phyloP scores from a whole-genome alignment of 345 rosid genomes.

The Moricandia arvensis region DNA sequence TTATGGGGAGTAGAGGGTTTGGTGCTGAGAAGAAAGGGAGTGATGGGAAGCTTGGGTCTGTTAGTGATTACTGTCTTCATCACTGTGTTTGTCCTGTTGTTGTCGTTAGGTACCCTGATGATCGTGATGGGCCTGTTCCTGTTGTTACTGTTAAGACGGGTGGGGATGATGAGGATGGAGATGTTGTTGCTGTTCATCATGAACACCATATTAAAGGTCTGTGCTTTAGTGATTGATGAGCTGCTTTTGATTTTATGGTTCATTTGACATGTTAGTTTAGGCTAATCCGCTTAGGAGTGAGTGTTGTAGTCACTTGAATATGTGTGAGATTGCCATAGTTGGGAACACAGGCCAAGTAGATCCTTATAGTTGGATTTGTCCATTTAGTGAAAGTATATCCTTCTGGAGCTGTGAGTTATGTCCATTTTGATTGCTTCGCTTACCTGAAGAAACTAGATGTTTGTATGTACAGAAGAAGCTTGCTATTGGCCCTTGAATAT shows the following conservation, averaged over 20 bases:
- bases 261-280: constrained; percentile 10
- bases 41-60: constrained; percentile 77
- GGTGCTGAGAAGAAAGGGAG: constrained; percentile 56
- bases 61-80: constrained; percentile 87
- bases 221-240: constrained; percentile 5
- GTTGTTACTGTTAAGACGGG: constrained; percentile 28
- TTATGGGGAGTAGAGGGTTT: constrained; percentile 88
- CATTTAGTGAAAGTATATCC: no score
- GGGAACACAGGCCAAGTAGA: no score
- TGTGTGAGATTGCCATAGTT: no score
- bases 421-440: no score
- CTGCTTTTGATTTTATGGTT: constrained; percentile 2
- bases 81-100: constrained; percentile 93
- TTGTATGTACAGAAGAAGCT: no score
- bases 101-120: constrained; percentile 52
- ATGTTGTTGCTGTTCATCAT: constrained; percentile 18
- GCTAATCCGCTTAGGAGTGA: not conserved
- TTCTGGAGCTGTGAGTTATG: no score
- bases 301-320: not conserved
- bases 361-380: no score
- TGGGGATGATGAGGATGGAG: constrained; percentile 27
- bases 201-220: constrained; percentile 39
- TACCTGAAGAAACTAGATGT: no score
- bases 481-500: not conserved
- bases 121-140: constrained; percentile 39